Percentiles rank a stretch among this genome's conserved stretches.
phyloP scores from a whole-genome alignment of 345 rosid genomes.

The Citropsis articulata region DNA sequence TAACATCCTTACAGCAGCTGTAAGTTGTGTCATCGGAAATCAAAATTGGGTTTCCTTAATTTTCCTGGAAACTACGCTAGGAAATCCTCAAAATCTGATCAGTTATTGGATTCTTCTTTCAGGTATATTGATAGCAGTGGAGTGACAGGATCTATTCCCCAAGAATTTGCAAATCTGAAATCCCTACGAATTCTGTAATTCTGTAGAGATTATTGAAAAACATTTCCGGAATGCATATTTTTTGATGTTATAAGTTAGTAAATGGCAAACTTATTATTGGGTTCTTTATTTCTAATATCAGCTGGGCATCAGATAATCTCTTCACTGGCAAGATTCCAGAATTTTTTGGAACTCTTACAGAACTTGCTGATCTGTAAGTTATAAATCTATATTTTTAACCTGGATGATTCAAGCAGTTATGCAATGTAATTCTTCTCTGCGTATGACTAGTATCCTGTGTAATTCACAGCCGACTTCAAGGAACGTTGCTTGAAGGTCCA shows the following conservation, averaged over 20 bases:
- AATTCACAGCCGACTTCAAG: slow-evolving; percentile 41
- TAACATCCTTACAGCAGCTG: slow-evolving; percentile 50
- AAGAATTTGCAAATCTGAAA: slow-evolving; percentile 43
- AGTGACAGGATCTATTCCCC: slow-evolving; percentile 47
- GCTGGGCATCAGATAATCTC: slow-evolving; percentile 64
- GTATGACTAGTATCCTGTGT: slow-evolving; percentile 4
- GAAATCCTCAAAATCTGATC: slow-evolving; percentile 2
- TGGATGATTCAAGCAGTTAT: neutral
- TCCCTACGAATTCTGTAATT: slow-evolving; percentile 46
- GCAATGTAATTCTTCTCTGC: neutral
- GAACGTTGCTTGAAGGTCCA: slow-evolving; percentile 54
- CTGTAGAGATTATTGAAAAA: neutral
- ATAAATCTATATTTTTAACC: neutral
- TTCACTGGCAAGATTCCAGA: slow-evolving; percentile 52
- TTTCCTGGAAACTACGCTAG: neutral
- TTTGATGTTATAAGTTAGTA: neutral
- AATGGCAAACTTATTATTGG: neutral
- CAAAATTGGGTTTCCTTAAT: neutral
- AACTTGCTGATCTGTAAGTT: slow-evolving; percentile 44
- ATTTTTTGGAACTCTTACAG: slow-evolving; percentile 40
- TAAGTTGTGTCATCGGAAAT: slow-evolving; percentile 22
- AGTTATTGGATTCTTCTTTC: slow-evolving; percentile 16
- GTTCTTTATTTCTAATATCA: slow-evolving; percentile 19
- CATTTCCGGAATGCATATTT: neutral
- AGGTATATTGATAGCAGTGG: slow-evolving; percentile 65